A percentile compares a stretch with the other conserved stretches of the same genome.
These are phyloP conservation scores for Mortierella sp. DNA, from an alignment of 371 early-diverging fungal genomes.

Conservation along the genomic window DNA sequence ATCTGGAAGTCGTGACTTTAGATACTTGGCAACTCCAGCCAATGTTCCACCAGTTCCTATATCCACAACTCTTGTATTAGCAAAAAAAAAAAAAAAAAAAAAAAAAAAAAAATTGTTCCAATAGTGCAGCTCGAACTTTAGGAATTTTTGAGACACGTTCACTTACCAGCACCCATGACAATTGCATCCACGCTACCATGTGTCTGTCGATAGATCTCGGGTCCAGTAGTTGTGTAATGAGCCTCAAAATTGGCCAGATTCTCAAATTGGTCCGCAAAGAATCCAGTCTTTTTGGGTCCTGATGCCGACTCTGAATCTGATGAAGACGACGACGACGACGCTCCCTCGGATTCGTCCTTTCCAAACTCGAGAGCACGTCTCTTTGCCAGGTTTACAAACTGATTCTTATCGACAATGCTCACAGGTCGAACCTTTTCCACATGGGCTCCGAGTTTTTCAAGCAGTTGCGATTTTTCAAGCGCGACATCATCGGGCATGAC, in stretches of 20 bases:
- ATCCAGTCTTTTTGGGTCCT: conserved; percentile 56
- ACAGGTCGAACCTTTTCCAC: conserved; percentile 94
- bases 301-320: conserved; percentile 11
- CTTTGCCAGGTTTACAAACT: conserved; percentile 92
- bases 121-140: background rate
- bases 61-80: background rate
- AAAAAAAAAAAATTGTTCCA: background rate
- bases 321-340: conserved; percentile 30
- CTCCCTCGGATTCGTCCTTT: conserved; percentile 33
- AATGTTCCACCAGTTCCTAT: conserved; percentile 94
- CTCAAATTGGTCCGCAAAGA: conserved; percentile 96
- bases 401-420: conserved; percentile 90
- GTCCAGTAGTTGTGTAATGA: conserved; percentile 89
- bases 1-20: conserved; percentile 73
- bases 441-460: conserved; percentile 87
- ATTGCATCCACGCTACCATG: conserved; percentile 80
- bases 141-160: background rate
- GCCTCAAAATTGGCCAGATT: conserved; percentile 84
- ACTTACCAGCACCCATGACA: conserved; percentile 81
- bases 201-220: conserved; percentile 87
- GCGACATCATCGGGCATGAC: conserved; percentile 97
- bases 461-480: conserved; percentile 85
- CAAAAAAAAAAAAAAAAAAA: background rate
- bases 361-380: conserved; percentile 77
- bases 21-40: conserved; percentile 85